Base-by-base conservation (phyloP, 805 yeast species). In the Teunomyces atbi region DNA sequence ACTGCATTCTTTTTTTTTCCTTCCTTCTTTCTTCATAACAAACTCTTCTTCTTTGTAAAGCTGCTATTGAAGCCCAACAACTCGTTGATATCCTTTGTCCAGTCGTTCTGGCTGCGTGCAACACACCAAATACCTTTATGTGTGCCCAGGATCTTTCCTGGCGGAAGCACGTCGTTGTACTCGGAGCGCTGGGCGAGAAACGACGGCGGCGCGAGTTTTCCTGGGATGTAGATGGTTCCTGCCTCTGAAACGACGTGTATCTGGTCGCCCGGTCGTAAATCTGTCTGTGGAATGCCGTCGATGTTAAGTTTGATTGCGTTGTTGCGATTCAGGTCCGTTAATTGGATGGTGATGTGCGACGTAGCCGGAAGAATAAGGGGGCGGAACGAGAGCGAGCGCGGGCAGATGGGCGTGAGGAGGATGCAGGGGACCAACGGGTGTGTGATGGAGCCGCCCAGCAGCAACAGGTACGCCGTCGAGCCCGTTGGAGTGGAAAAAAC, bases 401-500 rank as follows among this genome's bases (percentile, higher is more conserved):
- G 97, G 60, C 97, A 90, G 42, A 91, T 88, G 8, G 97, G 97
- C 0, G 97, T 87, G 27, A 91, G 64, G 40, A 91, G 68, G 8
- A 89, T 83, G 49, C 94, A 84, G 12, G 89, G 85, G 6, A 91
- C 96, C 44, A 83, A 68, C 0, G 98, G 97, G 53, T 91, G 95
- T 1, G 89, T 92, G 48, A 91, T 91, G 11, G 96, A 82, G 1
- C 98, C 98, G 11, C 98, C 97, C 1, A 96, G 81, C 23, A 89
- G 80, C 44, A 91, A 69, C 0, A 96, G 87, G 60, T 91, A 91
- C 0, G 97, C 97, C 0, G 97, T 91, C 7, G 96, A 88, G 0
- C 98, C 98, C 0, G 97, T 91, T 13, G 98, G 98, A 0, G 97
- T 87, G 2, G 94, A 77, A 39, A 89, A 74, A 4, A 83, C 80